Conservation (phyloP, 768 basidiomycete genomes). For the Suillus occidentalis region DNA sequence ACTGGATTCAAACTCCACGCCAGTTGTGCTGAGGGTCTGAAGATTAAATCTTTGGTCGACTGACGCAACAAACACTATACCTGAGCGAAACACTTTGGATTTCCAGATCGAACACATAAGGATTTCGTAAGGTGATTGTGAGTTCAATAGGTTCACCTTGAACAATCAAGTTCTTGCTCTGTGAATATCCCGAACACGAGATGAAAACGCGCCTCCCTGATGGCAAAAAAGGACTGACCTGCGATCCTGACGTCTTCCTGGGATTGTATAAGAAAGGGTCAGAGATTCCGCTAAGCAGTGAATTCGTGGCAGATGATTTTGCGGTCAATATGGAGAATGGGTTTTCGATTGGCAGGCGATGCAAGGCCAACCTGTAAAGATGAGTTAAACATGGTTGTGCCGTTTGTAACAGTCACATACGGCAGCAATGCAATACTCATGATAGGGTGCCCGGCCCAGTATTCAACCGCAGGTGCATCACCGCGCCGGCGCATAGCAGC, state of each 20-base stretch:
- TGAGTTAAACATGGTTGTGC: background rate
- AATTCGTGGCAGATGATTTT: constrained; percentile 38
- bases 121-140: constrained; percentile 83
- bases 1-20: constrained; percentile 69
- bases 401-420: constrained; percentile 45
- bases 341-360: constrained; percentile 74
- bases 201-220: background rate
- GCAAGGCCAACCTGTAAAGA: constrained; percentile 58
- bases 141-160: constrained; percentile 85
- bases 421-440: constrained; percentile 75
- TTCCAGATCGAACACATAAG: constrained; percentile 90
- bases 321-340: constrained; percentile 54
- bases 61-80: constrained; percentile 38
- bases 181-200: constrained; percentile 2
- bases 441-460: constrained; percentile 85
- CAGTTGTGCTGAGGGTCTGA: constrained; percentile 63
- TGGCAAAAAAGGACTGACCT: constrained; percentile 43
- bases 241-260: constrained; percentile 54
- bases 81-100: constrained; percentile 79
- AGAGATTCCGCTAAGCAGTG: constrained; percentile 56
- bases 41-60: background rate
- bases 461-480: constrained; percentile 66
- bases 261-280: constrained; percentile 96
- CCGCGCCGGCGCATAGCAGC: constrained; percentile 77
- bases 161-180: constrained; percentile 68